Percentiles rank a stretch among this genome's conserved stretches.
Evolutionary conservation across 345 rosid genomes (phyloP).

Genomic region (Citrus reticulata): DNA sequence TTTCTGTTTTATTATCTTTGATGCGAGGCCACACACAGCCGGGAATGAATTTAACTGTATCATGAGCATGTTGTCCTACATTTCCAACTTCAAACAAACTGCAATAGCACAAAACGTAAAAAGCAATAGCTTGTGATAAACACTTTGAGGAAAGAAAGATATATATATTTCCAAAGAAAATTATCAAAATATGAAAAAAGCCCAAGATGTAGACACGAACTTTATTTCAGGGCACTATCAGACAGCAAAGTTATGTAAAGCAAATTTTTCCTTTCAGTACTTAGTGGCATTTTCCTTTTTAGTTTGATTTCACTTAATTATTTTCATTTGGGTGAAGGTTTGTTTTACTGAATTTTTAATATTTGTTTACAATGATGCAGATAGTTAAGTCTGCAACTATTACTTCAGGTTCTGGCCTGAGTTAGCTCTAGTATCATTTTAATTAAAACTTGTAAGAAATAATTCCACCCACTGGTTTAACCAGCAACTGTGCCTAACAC

Average conservation of each 20-base stretch:
- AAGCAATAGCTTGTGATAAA: slow-evolving; percentile 31
- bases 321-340: neutral
- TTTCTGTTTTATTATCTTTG: slow-evolving; percentile 22
- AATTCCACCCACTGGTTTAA: neutral
- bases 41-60: slow-evolving; percentile 41
- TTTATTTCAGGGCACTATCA: neutral
- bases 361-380: neutral
- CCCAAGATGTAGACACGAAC: neutral
- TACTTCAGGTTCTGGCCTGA: neutral
- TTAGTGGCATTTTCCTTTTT: neutral
- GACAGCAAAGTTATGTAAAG: neutral
- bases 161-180: neutral
- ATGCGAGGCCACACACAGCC: slow-evolving; percentile 44
- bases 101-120: slow-evolving; percentile 49
- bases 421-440: neutral
- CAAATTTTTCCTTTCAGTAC: neutral
- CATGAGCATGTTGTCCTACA: slow-evolving; percentile 35
- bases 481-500: neutral
- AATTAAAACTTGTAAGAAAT: neutral
- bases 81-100: slow-evolving; percentile 66
- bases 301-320: neutral
- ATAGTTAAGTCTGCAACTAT: neutral
- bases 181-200: neutral
- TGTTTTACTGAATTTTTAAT: no score
- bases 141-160: neutral